Percentiles rank a stretch among this genome's conserved stretches.
Evolutionary conservation across 2,329 filamentous ascomycete species (phyloP).

Genomic region (Zymoseptoria crescenta): DNA sequence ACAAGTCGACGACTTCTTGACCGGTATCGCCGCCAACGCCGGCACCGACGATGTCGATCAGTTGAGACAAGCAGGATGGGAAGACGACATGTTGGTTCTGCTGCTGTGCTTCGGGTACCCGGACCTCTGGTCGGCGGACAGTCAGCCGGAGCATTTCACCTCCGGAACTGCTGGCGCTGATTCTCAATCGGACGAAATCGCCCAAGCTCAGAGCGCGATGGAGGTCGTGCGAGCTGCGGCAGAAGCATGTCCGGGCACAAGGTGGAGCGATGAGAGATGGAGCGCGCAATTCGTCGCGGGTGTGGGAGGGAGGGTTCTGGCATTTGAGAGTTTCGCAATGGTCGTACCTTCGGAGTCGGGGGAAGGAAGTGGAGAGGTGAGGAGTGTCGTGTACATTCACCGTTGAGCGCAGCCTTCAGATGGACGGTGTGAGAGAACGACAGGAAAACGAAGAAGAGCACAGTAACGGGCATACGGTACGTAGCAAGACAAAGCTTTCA

Average conservation of each 20-base stretch:
- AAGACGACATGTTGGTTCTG: slow-evolving; percentile 31
- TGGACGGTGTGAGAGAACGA: not conserved
- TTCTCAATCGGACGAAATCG: slow-evolving; percentile 10
- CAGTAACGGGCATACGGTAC: not conserved
- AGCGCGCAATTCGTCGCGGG: slow-evolving; percentile 21
- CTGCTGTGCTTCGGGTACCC: slow-evolving; percentile 23
- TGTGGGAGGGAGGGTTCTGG: slow-evolving; percentile 24
- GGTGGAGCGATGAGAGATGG: slow-evolving; percentile 25
- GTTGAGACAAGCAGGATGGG: slow-evolving; percentile 28
- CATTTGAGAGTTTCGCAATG: slow-evolving; percentile 28
- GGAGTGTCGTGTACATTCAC: slow-evolving; percentile 27
- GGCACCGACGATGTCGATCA: slow-evolving; percentile 25
- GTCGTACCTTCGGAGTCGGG: slow-evolving; percentile 18
- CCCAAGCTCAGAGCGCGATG: slow-evolving; percentile 19
- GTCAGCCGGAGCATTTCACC: slow-evolving; percentile 15
- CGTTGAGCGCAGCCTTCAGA: not conserved
- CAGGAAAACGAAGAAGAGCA: not conserved
- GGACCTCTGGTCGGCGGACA: slow-evolving; percentile 12
- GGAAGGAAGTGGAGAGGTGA: slow-evolving; percentile 19
- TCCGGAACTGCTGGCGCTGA: slow-evolving; percentile 4
- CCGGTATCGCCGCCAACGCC: slow-evolving; percentile 26
- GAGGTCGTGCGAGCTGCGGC: slow-evolving; percentile 18
- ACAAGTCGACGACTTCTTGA: slow-evolving; percentile 20
- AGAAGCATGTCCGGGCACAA: slow-evolving; percentile 8
- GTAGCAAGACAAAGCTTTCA: not conserved